Evolutionary conservation across 176 grass and related monocot species (phyloP).

Genomic region (Raddia distichophylla): DNA sequence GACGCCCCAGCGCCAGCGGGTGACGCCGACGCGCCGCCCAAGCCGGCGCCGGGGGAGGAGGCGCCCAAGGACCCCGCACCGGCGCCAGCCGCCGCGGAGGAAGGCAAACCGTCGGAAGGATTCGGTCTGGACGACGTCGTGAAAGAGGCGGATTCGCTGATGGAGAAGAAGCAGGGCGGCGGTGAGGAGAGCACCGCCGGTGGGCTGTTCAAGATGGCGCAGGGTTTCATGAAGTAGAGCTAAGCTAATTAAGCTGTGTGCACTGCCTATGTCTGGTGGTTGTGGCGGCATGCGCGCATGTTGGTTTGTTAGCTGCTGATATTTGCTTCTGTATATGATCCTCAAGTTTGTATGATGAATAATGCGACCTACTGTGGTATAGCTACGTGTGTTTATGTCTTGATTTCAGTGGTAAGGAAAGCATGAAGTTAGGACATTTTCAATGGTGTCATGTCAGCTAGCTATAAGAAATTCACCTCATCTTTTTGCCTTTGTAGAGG

Average conservation of each 20-base stretch:
- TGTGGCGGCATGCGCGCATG: not conserved
- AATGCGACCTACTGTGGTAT: not conserved
- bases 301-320: constrained; percentile 4
- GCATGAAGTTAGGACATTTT: not conserved
- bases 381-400: not conserved
- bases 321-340: not conserved
- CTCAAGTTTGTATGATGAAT: not conserved
- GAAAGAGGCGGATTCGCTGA: constrained; percentile 50
- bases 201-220: constrained; percentile 67
- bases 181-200: constrained; percentile 38
- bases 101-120: constrained; percentile 41
- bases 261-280: not conserved
- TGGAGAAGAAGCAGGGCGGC: constrained; percentile 51
- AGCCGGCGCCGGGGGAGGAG: constrained; percentile 13
- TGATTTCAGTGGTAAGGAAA: not conserved
- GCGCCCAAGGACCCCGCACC: not conserved
- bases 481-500: too few relatives aligned
- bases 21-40: not conserved
- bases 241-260: constrained; percentile 18
- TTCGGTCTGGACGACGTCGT: constrained; percentile 54
- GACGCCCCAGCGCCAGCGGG: not conserved
- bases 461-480: too few relatives aligned
- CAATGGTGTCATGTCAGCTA: too few relatives aligned
- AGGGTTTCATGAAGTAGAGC: constrained; percentile 79
- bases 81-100: constrained; percentile 33